Evolutionary conservation across 2,329 filamentous ascomycete genomes (phyloP), one percentile per base, ranked within the genome.

Genomic region (Monosporascus sp.): DNA sequence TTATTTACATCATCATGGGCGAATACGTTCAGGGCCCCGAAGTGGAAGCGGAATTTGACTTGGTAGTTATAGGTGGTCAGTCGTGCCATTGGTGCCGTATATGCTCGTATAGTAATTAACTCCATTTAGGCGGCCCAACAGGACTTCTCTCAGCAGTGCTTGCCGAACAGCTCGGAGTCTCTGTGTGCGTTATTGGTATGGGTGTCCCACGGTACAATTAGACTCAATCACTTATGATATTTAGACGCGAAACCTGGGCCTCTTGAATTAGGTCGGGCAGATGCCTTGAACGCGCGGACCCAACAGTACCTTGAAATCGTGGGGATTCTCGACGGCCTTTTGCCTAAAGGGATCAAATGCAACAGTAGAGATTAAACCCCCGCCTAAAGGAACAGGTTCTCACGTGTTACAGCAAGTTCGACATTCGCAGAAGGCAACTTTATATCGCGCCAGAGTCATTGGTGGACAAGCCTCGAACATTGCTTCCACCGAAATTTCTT

Each of bases 291-390:
- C 41, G 75, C 75, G 6, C 68, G 75, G 9, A 77, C 74, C 0
- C 75, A 78, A 41, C 75, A 78, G 45, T 75, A 74, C 34, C 65
- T 77, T 2, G 74, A 77, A 48, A 68, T 76, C 6, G 73, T 71
- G 4, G 69, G 71, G 7, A 67, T 77, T 17, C 60, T 76, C 1
- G 66, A 74, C 36, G 70, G 74, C 38, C 63, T 78, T 3, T 54
- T 77, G 0, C 63, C 69, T 0, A 60, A 68, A 2, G 74, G 75
- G 2, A 67, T 78, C n/a, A 73, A 74, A 53, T 78, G 75, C 61
- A 77, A 78, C 57, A 78, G 74, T 77, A 65, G 71, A 27, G 20
- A 9, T 36, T n/a, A 22, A 24, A 14, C 8, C 7, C 2, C 18
- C 14, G 37, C 38, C 2, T 5, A 9, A 34, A 14, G 9, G 31